These are phyloP conservation scores for Cephalotrichum gorgonifer DNA, from an alignment of 2,329 filamentous ascomycete species.

Conservation along the genomic window DNA sequence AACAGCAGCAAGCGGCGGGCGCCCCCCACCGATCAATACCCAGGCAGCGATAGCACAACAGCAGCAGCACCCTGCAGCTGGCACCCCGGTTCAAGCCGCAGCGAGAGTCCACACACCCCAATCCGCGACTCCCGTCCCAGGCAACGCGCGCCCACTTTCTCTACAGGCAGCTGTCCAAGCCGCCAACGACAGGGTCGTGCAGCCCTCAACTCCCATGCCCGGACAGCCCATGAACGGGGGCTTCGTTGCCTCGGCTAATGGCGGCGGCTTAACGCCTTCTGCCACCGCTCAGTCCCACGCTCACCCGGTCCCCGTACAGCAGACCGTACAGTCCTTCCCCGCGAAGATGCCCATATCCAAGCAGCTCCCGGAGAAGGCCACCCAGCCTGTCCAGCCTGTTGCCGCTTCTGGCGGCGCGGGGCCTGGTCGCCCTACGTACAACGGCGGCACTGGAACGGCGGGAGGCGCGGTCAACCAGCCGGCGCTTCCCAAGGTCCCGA, in stretches of 20 bases:
- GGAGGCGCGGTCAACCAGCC: conserved; percentile 83
- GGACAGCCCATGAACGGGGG: conserved; percentile 11
- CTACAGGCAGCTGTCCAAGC: conserved; percentile 39
- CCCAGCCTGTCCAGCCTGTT: conserved; percentile 63
- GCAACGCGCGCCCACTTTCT: conserved; percentile 30
- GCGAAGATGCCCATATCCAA: conserved; percentile 76
- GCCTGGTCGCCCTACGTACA: conserved; percentile 70
- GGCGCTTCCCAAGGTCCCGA: conserved; percentile 68
- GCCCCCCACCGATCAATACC: conserved; percentile 36
- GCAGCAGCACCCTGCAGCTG: conserved; percentile 27
- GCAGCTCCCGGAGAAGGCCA: conserved; percentile 56
- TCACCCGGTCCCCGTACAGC: conserved; percentile 22
- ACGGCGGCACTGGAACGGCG: conserved; percentile 63
- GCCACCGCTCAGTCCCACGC: background rate
- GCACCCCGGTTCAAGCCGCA: conserved; percentile 37
- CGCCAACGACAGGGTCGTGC: conserved; percentile 29
- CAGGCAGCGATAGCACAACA: conserved; percentile 28
- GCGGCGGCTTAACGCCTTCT: conserved; percentile 26
- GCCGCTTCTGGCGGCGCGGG: conserved; percentile 51
- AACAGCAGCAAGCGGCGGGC: conserved; percentile 8
- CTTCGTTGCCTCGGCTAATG: conserved; percentile 11
- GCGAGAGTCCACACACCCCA: conserved; percentile 41
- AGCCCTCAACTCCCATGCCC: conserved; percentile 13
- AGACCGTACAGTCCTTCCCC: conserved; percentile 25
- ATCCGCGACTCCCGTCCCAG: conserved; percentile 25